These are phyloP conservation scores for Taphrina pruni DNA, from an alignment of 1,139 yeast genomes.

Conservation along the genomic window DNA sequence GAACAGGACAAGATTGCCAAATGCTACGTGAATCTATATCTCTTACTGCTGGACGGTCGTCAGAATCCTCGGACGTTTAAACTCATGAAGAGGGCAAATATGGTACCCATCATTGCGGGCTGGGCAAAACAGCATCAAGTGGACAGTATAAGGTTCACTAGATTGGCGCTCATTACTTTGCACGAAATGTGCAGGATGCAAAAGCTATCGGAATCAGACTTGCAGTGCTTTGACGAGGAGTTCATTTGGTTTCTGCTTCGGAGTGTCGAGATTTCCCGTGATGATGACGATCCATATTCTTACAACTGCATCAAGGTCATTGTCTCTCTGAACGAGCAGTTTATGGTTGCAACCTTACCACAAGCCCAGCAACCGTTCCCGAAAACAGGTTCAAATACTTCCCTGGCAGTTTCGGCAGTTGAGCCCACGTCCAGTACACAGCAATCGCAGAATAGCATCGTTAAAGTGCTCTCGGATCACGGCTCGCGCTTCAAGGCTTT, in stretches of 20 bases:
- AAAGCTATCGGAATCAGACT: slow-evolving; percentile 56
- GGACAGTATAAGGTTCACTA: slow-evolving; percentile 47
- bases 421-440: slow-evolving; percentile 40
- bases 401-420: slow-evolving; percentile 44
- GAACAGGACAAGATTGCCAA: slow-evolving; percentile 32
- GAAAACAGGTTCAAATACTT: slow-evolving; percentile 28
- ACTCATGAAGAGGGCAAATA: slow-evolving; percentile 60
- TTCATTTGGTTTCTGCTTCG: slow-evolving; percentile 63
- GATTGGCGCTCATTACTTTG: slow-evolving; percentile 60
- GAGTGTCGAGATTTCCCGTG: slow-evolving; percentile 59
- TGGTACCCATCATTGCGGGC: slow-evolving; percentile 56
- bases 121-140: slow-evolving; percentile 53
- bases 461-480: slow-evolving; percentile 44
- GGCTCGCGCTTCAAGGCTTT: slow-evolving; percentile 56
- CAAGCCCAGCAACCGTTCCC: slow-evolving; percentile 47
- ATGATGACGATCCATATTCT: slow-evolving; percentile 65
- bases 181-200: slow-evolving; percentile 62
- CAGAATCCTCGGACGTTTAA: slow-evolving; percentile 56
- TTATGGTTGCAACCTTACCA: slow-evolving; percentile 65
- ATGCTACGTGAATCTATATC: slow-evolving; percentile 32
- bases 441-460: slow-evolving; percentile 45
- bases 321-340: slow-evolving; percentile 81
- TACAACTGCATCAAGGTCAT: slow-evolving; percentile 76
- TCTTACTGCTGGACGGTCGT: slow-evolving; percentile 59
- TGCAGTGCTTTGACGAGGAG: slow-evolving; percentile 59